These are phyloP conservation scores for Suillus cothurnatus DNA, from an alignment of 768 basidiomycete genomes.

Conservation along the genomic window DNA sequence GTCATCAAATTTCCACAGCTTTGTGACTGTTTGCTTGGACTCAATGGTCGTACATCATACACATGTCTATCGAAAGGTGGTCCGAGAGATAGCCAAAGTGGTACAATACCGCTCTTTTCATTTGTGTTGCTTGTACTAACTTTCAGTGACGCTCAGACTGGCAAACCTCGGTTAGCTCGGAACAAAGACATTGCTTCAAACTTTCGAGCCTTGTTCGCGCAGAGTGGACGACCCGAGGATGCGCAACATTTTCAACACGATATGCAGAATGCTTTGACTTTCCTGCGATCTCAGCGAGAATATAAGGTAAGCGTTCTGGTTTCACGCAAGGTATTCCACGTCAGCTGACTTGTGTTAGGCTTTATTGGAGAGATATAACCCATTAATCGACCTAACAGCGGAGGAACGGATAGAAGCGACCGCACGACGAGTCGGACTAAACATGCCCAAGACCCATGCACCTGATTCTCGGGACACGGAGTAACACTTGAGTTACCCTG, in stretches of 20 bases:
- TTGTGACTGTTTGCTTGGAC: not conserved
- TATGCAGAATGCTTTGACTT: conserved; percentile 61
- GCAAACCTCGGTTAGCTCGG: conserved; percentile 36
- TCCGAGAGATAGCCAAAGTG: conserved; percentile 32
- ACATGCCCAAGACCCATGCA: conserved; percentile 61
- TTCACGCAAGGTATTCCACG: not conserved
- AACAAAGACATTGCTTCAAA: conserved; percentile 47
- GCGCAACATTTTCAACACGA: conserved; percentile 42
- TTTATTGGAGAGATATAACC: conserved; percentile 87
- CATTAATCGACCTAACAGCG: conserved; percentile 72
- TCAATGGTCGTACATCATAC: conserved; percentile 21
- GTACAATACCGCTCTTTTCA: conserved; percentile 13
- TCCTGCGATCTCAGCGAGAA: conserved; percentile 71
- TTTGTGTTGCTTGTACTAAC: conserved; percentile 7
- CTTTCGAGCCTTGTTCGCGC: conserved; percentile 58
- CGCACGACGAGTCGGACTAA: conserved; percentile 82
- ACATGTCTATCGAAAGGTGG: conserved; percentile 31
- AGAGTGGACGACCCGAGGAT: conserved; percentile 29
- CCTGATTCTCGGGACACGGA: conserved; percentile 11
- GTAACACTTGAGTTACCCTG: not conserved
- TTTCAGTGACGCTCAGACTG: conserved; percentile 34
- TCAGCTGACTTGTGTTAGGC: conserved; percentile 43
- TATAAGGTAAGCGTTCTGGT: conserved; percentile 60
- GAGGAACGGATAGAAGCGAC: conserved; percentile 85
- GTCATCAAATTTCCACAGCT: not conserved